Evolutionary conservation across 192 early-diverging fungal species (phyloP).

Genomic region (Kickxella alabastrina): DNA sequence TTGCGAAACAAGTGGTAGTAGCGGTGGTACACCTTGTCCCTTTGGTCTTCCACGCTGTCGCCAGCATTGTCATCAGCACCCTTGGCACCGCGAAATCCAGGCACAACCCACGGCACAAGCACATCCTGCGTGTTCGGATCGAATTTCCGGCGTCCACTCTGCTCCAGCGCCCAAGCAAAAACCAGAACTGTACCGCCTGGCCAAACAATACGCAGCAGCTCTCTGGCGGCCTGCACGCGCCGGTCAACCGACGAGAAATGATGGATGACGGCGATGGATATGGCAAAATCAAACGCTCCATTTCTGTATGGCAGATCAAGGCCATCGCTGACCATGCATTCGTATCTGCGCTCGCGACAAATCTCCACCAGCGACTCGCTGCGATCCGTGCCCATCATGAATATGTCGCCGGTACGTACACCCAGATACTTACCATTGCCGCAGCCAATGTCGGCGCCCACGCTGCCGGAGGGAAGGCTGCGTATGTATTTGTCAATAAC

Average conservation of each 20-base stretch:
- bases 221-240: constrained; percentile 65
- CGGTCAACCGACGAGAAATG: constrained; percentile 82
- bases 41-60: too few relatives aligned
- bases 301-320: constrained; percentile 70
- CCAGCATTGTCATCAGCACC: constrained; percentile 4
- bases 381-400: constrained; percentile 81
- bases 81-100: constrained; percentile 44
- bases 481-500: constrained; percentile 83
- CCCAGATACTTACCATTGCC: constrained; percentile 98
- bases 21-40: constrained; percentile 57
- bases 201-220: constrained; percentile 72
- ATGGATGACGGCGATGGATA: constrained; percentile 96
- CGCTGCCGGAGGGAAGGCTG: constrained; percentile 57
- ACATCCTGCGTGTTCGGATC: constrained; percentile 78
- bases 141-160: constrained; percentile 76
- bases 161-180: constrained; percentile 98
- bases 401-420: constrained; percentile 71
- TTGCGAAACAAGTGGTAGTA: constrained; percentile 92
- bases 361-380: constrained; percentile 79
- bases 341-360: constrained; percentile 64
- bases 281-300: constrained; percentile 81
- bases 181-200: constrained; percentile 70
- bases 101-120: constrained; percentile 88
- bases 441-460: constrained; percentile 94
- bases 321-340: constrained; percentile 79